Conservation (phyloP, 2,329 filamentous ascomycete genomes). For the Ascosphaera apis region DNA sequence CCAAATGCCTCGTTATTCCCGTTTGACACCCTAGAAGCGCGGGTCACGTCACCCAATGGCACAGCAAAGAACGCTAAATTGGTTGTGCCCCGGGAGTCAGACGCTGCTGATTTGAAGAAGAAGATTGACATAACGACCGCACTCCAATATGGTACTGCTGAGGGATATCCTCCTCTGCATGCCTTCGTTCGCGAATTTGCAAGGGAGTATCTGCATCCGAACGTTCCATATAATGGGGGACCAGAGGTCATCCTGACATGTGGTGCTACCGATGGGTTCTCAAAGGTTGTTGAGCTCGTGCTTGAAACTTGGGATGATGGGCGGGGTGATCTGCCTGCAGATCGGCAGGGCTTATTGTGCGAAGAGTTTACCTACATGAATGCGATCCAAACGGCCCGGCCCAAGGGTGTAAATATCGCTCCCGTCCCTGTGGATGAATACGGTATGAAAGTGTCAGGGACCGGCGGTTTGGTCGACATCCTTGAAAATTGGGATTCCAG, state of each 20-base stretch:
- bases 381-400: conserved; percentile 41
- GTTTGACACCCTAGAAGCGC: conserved; percentile 72
- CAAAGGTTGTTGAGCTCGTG: conserved; percentile 54
- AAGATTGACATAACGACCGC: conserved; percentile 65
- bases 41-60: conserved; percentile 50
- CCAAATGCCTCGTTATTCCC: conserved; percentile 68
- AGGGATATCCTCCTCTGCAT: conserved; percentile 58
- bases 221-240: conserved; percentile 53
- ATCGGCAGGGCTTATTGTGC: conserved; percentile 53
- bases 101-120: conserved; percentile 33
- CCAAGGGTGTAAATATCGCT: conserved; percentile 48
- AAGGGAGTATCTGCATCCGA: conserved; percentile 53
- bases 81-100: conserved; percentile 45
- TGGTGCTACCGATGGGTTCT: conserved; percentile 67
- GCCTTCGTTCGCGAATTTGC: conserved; percentile 61
- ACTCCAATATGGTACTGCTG: conserved; percentile 65
- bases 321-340: conserved; percentile 35
- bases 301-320: conserved; percentile 52
- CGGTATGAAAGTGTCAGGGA: conserved; percentile 54
- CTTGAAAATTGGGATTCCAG: conserved; percentile 59
- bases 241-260: conserved; percentile 59
- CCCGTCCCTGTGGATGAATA: conserved; percentile 54
- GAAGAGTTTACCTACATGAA: conserved; percentile 69
- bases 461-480: conserved; percentile 53
- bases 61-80: conserved; percentile 25